phyloP scores from a whole-genome alignment of 106 monocot genomes.

The Dendrobium huoshanense region DNA sequence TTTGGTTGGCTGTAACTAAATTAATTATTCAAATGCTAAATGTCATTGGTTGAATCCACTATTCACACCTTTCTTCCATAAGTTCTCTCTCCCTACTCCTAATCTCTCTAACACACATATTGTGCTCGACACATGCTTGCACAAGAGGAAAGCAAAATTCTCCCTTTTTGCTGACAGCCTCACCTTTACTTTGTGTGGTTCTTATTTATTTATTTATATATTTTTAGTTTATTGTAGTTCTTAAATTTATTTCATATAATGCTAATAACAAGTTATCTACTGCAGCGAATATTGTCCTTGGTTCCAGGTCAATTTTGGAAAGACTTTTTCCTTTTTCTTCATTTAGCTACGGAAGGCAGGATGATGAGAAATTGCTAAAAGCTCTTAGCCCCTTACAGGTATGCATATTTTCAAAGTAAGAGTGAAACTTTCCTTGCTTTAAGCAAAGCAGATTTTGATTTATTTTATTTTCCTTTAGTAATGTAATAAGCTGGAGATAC shows the following conservation, averaged over 20 bases:
- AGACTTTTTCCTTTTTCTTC: constrained; percentile 25
- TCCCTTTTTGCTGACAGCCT: neutral
- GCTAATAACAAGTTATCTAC: constrained; percentile 3
- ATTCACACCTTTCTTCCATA: neutral
- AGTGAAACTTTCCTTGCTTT: neutral
- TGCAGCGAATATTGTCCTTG: constrained; percentile 36
- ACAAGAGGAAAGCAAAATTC: neutral
- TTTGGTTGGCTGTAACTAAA: too few relatives aligned
- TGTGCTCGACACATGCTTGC: neutral
- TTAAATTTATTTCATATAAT: neutral
- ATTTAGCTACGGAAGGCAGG: constrained; percentile 11
- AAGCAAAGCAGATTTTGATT: neutral
- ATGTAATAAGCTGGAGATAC: neutral
- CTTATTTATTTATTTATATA: neutral
- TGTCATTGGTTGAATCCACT: neutral
- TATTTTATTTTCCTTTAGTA: neutral
- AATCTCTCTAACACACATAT: too few relatives aligned
- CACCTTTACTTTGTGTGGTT: neutral
- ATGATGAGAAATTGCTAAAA: constrained; percentile 10
- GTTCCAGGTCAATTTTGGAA: constrained; percentile 37
- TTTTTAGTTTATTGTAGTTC: neutral
- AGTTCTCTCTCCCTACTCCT: neutral
- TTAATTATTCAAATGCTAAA: too few relatives aligned
- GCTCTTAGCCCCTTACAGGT: constrained; percentile 50
- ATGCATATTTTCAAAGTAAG: neutral